phyloP scores from a whole-genome alignment of 495 filamentous ascomycete genomes.

The Saxophila tyrrhenica region DNA sequence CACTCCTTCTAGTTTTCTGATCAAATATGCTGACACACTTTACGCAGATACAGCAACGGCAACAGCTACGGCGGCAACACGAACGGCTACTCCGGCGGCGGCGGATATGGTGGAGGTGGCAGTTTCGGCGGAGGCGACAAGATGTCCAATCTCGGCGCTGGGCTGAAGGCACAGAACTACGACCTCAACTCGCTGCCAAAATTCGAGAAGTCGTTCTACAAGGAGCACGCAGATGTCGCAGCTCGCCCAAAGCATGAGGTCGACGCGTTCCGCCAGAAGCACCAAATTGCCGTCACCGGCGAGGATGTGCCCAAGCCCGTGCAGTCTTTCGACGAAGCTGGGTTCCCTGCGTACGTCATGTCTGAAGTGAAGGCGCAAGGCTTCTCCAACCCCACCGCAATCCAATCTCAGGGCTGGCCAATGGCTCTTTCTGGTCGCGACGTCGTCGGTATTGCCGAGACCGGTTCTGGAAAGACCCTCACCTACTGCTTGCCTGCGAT shows the following conservation, averaged over 20 bases:
- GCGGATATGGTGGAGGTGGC: constrained; percentile 20
- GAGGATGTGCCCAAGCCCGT: constrained; percentile 78
- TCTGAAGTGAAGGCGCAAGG: constrained; percentile 96
- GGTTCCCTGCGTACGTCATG: constrained; percentile 93
- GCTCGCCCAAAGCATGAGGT: constrained; percentile 67
- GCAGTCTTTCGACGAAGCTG: constrained; percentile 92
- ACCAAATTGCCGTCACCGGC: constrained; percentile 71
- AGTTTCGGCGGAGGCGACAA: constrained; percentile 49
- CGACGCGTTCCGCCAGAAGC: constrained; percentile 69
- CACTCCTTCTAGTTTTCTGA: neutral
- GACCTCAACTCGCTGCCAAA: constrained; percentile 74
- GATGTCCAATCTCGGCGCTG: constrained; percentile 83
- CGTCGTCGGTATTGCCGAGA: constrained; percentile 98
- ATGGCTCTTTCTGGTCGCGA: constrained; percentile 98
- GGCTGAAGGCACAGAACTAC: constrained; percentile 74
- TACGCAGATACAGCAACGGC: constrained; percentile 33
- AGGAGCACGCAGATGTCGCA: constrained; percentile 72
- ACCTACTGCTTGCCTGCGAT: constrained; percentile 98
- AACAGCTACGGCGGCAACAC: constrained; percentile 37
- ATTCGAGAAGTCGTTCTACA: constrained; percentile 99
- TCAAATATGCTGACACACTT: constrained; percentile 17
- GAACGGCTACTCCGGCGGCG: constrained; percentile 38
- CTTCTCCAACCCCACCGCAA: constrained; percentile 81
- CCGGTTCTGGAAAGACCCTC: constrained; percentile 96
- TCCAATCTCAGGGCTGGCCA: constrained; percentile 97